Percentiles rank a stretch among this genome's conserved stretches.
These are phyloP conservation scores for Kuraishia capsulata DNA, from an alignment of 805 yeast genomes.

Conservation along the genomic window DNA sequence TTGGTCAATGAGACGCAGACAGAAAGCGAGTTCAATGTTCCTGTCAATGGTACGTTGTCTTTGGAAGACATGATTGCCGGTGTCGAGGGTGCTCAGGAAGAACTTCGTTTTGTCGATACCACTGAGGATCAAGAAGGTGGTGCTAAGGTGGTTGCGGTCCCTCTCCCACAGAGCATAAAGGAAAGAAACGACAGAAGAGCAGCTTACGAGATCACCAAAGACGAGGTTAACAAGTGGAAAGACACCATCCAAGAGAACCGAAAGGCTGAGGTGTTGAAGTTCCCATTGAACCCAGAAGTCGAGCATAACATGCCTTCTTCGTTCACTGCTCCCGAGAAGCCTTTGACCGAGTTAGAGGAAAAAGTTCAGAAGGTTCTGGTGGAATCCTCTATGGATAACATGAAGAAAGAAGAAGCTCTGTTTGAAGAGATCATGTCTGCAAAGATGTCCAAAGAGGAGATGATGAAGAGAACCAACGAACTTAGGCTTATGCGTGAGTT, in stretches of 20 bases:
- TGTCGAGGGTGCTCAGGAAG: constrained; percentile 40
- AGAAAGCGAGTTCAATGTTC: constrained; percentile 65
- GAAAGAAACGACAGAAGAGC: constrained; percentile 79
- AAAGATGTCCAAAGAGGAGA: constrained; percentile 69
- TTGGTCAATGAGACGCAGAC: constrained; percentile 42
- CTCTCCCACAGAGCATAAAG: constrained; percentile 80
- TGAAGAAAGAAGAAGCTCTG: constrained; percentile 63
- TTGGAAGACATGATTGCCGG: constrained; percentile 70
- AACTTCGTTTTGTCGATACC: constrained; percentile 36
- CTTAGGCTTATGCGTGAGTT: constrained; percentile 88
- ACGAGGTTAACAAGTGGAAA: constrained; percentile 83
- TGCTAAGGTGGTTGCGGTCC: constrained; percentile 55
- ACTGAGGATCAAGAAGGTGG: constrained; percentile 22
- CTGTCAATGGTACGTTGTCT: constrained; percentile 51
- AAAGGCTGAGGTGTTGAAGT: constrained; percentile 74
- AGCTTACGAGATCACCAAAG: constrained; percentile 83
- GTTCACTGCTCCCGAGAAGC: constrained; percentile 38
- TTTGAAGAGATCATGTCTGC: constrained; percentile 85
- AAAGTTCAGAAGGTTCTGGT: constrained; percentile 52
- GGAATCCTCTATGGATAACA: constrained; percentile 56
- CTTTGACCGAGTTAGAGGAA: constrained; percentile 54
- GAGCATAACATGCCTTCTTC: constrained; percentile 42
- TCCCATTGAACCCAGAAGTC: constrained; percentile 48
- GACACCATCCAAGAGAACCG: constrained; percentile 74
- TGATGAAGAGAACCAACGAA: constrained; percentile 69